These are phyloP conservation scores for Cladosporium sp. DNA, from an alignment of 2,329 filamentous ascomycete species.

Conservation along the genomic window DNA sequence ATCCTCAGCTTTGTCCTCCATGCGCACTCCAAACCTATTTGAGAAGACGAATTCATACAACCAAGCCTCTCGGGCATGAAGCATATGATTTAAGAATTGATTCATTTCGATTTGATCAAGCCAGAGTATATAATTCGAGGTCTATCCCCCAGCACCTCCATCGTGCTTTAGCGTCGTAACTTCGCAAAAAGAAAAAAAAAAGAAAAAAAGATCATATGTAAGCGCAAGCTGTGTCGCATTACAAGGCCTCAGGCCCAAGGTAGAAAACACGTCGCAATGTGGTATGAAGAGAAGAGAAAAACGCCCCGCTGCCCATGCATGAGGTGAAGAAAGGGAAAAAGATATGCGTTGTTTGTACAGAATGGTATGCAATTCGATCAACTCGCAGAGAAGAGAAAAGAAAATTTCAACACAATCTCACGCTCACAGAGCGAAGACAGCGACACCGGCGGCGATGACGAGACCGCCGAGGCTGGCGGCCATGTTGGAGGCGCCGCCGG, in stretches of 20 bases:
- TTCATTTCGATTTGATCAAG: too few relatives aligned
- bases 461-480: slow-evolving; percentile 37
- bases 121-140: too few relatives aligned
- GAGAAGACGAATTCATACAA: too few relatives aligned
- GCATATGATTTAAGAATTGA: too few relatives aligned
- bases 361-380: neutral
- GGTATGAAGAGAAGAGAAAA: too few relatives aligned
- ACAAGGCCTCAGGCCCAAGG: neutral
- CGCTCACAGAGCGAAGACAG: slow-evolving; percentile 33
- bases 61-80: too few relatives aligned
- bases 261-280: too few relatives aligned
- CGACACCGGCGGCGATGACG: slow-evolving; percentile 36
- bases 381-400: neutral
- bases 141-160: neutral
- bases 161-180: neutral
- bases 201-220: neutral
- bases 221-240: slow-evolving; percentile 8
- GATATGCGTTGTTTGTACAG: neutral
- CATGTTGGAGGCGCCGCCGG: slow-evolving; percentile 22
- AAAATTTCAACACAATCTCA: neutral
- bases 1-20: too few relatives aligned
- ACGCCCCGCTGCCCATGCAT: slow-evolving; percentile 5
- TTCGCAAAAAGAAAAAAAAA: neutral
- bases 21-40: too few relatives aligned
- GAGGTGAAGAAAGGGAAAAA: neutral